Percentiles rank a stretch among this genome's conserved stretches.
Conservation (phyloP, 2,329 filamentous ascomycete species). For the Fusarium ambrosium region DNA sequence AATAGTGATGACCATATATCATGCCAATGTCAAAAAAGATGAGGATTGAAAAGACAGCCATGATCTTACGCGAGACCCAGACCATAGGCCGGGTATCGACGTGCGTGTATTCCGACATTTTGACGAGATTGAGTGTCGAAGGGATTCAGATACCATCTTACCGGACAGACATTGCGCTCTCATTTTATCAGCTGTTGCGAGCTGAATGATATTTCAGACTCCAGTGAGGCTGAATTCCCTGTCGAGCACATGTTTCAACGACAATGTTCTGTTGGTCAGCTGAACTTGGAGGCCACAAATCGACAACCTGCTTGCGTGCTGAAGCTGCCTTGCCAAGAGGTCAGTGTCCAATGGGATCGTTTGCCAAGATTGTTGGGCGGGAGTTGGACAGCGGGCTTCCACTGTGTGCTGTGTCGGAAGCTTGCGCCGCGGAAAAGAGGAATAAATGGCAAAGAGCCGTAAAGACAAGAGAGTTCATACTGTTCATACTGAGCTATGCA, state of each 20-base stretch:
- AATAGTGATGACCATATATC: neutral
- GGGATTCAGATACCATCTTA: neutral
- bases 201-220: neutral
- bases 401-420: neutral
- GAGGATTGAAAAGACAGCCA: neutral
- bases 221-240: neutral
- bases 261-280: neutral
- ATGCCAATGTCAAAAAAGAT: conserved; percentile 3
- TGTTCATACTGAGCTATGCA: neutral
- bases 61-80: neutral
- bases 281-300: neutral
- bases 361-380: neutral
- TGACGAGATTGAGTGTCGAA: no score
- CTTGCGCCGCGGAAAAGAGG: neutral
- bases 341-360: neutral
- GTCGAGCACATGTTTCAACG: neutral
- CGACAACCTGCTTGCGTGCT: neutral
- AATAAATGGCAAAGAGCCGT: neutral
- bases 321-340: neutral
- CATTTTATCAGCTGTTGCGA: neutral
- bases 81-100: neutral
- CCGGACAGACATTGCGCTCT: neutral
- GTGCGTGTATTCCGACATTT: neutral
- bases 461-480: neutral
- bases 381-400: neutral